Evolutionary conservation across 805 yeast genomes (phyloP).

Genomic region (Lipomyces starkeyi): DNA sequence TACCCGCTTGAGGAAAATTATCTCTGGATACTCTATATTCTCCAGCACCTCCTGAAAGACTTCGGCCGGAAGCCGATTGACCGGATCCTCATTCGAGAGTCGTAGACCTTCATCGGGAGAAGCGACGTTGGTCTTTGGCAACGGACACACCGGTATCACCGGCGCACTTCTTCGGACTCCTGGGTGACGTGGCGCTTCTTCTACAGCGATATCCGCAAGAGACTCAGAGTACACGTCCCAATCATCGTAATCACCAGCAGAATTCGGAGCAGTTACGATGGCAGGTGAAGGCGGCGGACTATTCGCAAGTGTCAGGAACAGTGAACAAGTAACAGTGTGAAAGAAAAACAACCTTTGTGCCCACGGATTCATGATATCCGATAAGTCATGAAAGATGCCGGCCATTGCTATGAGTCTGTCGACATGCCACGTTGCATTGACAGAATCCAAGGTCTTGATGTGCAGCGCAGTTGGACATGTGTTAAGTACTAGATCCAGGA

Average conservation of each 20-base stretch:
- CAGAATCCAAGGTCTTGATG: too few relatives aligned
- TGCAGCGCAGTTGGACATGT: too few relatives aligned
- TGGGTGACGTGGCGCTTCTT: background rate
- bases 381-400: background rate
- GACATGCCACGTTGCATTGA: too few relatives aligned
- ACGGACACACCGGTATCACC: slow-evolving; percentile 18
- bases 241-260: background rate
- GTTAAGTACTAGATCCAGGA: too few relatives aligned
- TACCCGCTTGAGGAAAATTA: slow-evolving; percentile 17
- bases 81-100: slow-evolving; percentile 19
- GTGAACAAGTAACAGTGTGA: background rate
- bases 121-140: slow-evolving; percentile 19
- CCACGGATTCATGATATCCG: slow-evolving; percentile 22
- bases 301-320: slow-evolving; percentile 14
- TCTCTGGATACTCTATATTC: slow-evolving; percentile 27
- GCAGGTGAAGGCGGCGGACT: slow-evolving; percentile 20
- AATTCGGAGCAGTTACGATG: slow-evolving; percentile 9
- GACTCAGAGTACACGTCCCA: background rate
- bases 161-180: background rate
- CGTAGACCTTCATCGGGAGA: slow-evolving; percentile 14
- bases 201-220: background rate
- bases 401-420: background rate
- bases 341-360: slow-evolving; percentile 21
- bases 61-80: slow-evolving; percentile 24
- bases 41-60: slow-evolving; percentile 18